phyloP scores from a whole-genome alignment of 2,329 filamentous ascomycete species.

The Arthroderma uncinatum region DNA sequence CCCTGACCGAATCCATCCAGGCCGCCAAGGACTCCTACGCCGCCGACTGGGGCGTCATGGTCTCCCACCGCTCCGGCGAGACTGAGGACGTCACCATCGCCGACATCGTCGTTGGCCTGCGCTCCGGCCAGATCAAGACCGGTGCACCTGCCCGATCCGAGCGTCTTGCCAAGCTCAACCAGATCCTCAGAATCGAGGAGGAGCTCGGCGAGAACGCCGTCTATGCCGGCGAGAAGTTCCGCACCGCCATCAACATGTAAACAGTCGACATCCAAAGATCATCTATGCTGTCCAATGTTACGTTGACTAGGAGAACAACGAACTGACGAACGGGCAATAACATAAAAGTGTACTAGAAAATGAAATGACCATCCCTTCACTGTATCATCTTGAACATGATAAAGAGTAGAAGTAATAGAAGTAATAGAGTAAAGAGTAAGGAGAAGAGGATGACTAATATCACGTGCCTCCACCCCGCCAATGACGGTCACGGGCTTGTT shows the following conservation, averaged over 20 bases:
- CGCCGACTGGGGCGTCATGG: slow-evolving; percentile 97
- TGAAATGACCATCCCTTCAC: too few relatives aligned
- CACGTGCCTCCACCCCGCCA: background rate
- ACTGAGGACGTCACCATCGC: slow-evolving; percentile 99
- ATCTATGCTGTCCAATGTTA: too few relatives aligned
- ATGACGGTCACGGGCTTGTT: background rate
- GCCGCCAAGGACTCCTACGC: slow-evolving; percentile 97
- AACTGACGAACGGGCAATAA: background rate
- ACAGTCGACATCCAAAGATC: slow-evolving; percentile 16
- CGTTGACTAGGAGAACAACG: background rate
- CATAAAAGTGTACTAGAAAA: background rate
- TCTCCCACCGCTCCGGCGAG: slow-evolving; percentile 97
- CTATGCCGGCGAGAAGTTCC: slow-evolving; percentile 88
- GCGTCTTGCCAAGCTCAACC: slow-evolving; percentile 99
- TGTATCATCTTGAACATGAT: too few relatives aligned
- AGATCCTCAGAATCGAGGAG: slow-evolving; percentile 99
- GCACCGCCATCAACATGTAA: slow-evolving; percentile 80
- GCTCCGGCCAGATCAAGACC: slow-evolving; percentile 97
- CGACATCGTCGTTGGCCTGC: slow-evolving; percentile 93
- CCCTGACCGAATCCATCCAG: slow-evolving; percentile 96
- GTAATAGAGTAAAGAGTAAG: background rate
- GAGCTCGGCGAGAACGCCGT: slow-evolving; percentile 86
- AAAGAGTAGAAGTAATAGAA: too few relatives aligned
- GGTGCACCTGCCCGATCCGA: slow-evolving; percentile 93
- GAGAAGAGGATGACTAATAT: background rate